phyloP scores from a whole-genome alignment of 805 yeast species.

The Candida chilensis region DNA sequence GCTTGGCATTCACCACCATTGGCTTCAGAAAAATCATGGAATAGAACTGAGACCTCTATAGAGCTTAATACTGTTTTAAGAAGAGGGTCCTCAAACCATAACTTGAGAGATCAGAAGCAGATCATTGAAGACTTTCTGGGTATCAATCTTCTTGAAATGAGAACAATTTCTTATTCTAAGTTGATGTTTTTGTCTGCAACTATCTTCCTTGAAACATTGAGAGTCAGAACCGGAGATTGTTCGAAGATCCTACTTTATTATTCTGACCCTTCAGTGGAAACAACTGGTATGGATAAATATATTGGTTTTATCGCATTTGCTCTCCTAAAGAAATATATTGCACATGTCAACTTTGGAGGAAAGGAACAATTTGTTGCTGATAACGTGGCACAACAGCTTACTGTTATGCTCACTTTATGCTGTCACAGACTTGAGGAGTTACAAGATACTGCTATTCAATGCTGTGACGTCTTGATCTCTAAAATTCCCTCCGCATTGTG shows the following conservation, averaged over 20 bases:
- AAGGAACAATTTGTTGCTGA: slow-evolving; percentile 47
- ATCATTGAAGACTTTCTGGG: slow-evolving; percentile 42
- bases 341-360: slow-evolving; percentile 41
- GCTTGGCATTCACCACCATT: slow-evolving; percentile 86
- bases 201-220: slow-evolving; percentile 63
- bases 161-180: slow-evolving; percentile 59
- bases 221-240: slow-evolving; percentile 77
- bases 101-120: slow-evolving; percentile 67
- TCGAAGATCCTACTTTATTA: slow-evolving; percentile 70
- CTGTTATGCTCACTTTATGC: slow-evolving; percentile 55
- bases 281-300: slow-evolving; percentile 58
- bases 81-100: slow-evolving; percentile 80
- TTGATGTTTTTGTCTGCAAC: slow-evolving; percentile 84
- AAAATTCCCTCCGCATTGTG: slow-evolving; percentile 74
- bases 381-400: slow-evolving; percentile 58
- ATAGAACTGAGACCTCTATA: slow-evolving; percentile 82
- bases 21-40: slow-evolving; percentile 72
- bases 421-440: slow-evolving; percentile 71
- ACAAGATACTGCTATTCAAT: slow-evolving; percentile 72
- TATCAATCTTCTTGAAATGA: slow-evolving; percentile 42
- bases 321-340: slow-evolving; percentile 48
- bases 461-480: slow-evolving; percentile 60
- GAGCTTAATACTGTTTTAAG: slow-evolving; percentile 87
- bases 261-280: slow-evolving; percentile 75
- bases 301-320: slow-evolving; percentile 58